phyloP scores from a whole-genome alignment of 2,329 filamentous ascomycete species.

The Aspergillus pseudoviridinutans region DNA sequence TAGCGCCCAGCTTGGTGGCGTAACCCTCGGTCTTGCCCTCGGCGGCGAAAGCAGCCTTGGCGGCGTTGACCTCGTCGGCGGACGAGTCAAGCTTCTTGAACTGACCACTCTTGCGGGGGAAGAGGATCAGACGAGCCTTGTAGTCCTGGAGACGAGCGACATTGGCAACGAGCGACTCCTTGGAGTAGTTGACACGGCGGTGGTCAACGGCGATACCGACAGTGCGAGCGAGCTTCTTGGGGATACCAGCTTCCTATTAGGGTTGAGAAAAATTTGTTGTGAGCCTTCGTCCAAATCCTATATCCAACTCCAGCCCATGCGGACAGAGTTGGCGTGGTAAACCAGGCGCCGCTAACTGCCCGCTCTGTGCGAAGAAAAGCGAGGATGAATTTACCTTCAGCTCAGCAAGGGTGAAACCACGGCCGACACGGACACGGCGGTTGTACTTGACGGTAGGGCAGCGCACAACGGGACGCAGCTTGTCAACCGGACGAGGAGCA shows the following conservation, averaged over 20 bases:
- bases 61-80: slow-evolving; percentile 75
- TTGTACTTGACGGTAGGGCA: slow-evolving; percentile 99
- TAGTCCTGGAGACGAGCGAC: slow-evolving; percentile 97
- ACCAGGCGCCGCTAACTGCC: neutral
- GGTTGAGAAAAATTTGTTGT: slow-evolving; percentile 18
- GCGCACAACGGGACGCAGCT: slow-evolving; percentile 91
- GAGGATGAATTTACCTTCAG: slow-evolving; percentile 70
- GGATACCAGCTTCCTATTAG: slow-evolving; percentile 87
- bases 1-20: slow-evolving; percentile 51
- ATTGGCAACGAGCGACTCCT: slow-evolving; percentile 92
- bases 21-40: slow-evolving; percentile 50
- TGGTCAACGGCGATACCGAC: slow-evolving; percentile 96
- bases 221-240: slow-evolving; percentile 89
- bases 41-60: slow-evolving; percentile 52
- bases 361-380: neutral
- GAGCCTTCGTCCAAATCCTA: slow-evolving; percentile 6
- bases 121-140: slow-evolving; percentile 92
- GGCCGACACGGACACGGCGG: slow-evolving; percentile 91
- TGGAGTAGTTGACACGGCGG: slow-evolving; percentile 94
- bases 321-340: neutral
- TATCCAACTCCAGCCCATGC: neutral
- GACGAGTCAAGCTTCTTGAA: slow-evolving; percentile 88
- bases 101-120: slow-evolving; percentile 91
- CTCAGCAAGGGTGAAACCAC: slow-evolving; percentile 96
- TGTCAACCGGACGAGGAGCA: slow-evolving; percentile 95